These are phyloP conservation scores for Sclerotinia nivalis DNA, from an alignment of 2,329 filamentous ascomycete species.

Conservation along the genomic window DNA sequence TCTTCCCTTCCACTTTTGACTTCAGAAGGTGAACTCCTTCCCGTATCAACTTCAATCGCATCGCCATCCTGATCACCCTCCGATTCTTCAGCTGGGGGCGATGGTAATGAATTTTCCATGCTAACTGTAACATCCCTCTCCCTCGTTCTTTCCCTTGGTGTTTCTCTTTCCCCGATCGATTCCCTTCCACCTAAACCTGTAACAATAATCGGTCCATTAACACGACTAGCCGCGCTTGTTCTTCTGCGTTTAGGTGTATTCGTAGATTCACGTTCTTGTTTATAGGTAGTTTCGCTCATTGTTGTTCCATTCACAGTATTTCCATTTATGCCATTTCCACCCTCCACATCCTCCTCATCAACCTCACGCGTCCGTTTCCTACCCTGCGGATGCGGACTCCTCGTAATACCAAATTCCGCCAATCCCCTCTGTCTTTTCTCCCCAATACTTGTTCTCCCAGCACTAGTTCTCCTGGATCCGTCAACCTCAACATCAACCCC, in stretches of 20 bases:
- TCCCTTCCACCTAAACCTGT: background rate
- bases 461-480: constrained; percentile 1
- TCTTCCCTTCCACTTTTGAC: background rate
- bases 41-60: background rate
- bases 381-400: constrained; percentile 2
- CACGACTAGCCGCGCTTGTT: background rate
- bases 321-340: background rate
- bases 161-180: background rate
- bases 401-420: constrained; percentile 17
- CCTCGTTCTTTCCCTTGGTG: background rate
- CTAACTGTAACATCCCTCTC: constrained; percentile 6
- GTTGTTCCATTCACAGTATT: background rate
- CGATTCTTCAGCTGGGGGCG: constrained; percentile 4
- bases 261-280: background rate
- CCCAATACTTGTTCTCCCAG: background rate
- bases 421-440: constrained; percentile 15
- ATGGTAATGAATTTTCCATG: constrained; percentile 13
- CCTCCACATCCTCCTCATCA: background rate
- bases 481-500: background rate
- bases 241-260: constrained; percentile 9
- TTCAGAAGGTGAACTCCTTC: background rate
- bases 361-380: background rate
- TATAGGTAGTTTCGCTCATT: background rate
- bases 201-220: background rate
- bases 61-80: background rate